A percentile compares a stretch with the other conserved stretches of the same genome.
These are phyloP conservation scores for Kockovaella imperatae DNA, from an alignment of 768 basidiomycete species.

Conservation along the genomic window DNA sequence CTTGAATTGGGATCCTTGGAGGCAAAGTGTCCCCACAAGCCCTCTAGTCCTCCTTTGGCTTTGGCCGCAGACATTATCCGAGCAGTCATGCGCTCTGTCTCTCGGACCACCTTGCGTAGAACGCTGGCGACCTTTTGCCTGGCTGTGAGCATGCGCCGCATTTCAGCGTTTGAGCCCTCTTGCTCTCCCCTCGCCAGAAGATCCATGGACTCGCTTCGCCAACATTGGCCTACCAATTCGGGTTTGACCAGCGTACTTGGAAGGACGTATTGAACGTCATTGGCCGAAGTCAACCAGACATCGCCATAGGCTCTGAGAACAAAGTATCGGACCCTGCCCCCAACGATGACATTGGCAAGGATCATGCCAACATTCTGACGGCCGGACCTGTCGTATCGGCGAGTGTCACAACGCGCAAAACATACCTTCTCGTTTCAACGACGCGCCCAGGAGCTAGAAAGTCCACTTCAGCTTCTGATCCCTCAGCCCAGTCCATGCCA, in stretches of 20 bases:
- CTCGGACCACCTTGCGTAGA: conserved; percentile 53
- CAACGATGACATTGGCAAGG: conserved; percentile 25
- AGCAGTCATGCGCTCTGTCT: conserved; percentile 48
- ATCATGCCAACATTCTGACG: conserved; percentile 22
- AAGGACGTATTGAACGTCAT: conserved; percentile 42
- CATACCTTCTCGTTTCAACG: background rate
- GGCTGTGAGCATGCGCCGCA: conserved; percentile 49
- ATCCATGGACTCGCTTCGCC: conserved; percentile 19
- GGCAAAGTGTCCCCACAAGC: conserved; percentile 13
- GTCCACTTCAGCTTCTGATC: background rate
- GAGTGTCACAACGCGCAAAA: background rate
- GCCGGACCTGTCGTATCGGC: conserved; percentile 12
- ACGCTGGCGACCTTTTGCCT: conserved; percentile 59
- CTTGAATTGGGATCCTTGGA: background rate
- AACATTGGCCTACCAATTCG: conserved; percentile 17
- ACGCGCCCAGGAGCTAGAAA: background rate
- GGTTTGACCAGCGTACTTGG: conserved; percentile 22
- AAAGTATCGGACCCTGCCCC: conserved; percentile 24
- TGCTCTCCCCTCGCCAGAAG: conserved; percentile 12
- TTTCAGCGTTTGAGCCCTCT: background rate
- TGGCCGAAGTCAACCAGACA: conserved; percentile 27
- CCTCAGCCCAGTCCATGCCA: background rate
- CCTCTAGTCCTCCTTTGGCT: conserved; percentile 26
- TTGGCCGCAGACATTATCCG: conserved; percentile 15
- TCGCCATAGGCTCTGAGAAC: conserved; percentile 33